A percentile compares a stretch with the other conserved stretches of the same genome.
These are phyloP conservation scores for Dujonia santamariae DNA, from an alignment of 1,139 yeast species.

Conservation along the genomic window DNA sequence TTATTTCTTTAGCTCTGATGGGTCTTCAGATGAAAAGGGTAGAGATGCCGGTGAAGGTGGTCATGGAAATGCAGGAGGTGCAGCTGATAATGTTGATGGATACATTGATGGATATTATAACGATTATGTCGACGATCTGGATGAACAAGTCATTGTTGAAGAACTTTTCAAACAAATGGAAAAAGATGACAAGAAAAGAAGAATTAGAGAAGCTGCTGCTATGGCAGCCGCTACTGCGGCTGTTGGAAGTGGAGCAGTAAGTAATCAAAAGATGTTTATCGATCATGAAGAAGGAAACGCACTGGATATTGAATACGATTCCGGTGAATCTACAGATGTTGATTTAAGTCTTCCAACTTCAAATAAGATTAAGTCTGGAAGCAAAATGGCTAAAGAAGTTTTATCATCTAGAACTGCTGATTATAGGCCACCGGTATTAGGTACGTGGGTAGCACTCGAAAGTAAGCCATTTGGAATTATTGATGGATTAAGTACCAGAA, in stretches of 20 bases:
- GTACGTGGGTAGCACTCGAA: constrained; percentile 83
- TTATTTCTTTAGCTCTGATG: constrained; percentile 49
- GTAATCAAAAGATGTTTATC: too few relatives aligned
- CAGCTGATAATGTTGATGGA: not conserved
- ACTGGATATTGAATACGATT: constrained; percentile 33
- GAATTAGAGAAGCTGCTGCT: constrained; percentile 6
- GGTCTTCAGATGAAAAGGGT: constrained; percentile 26
- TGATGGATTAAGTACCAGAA: constrained; percentile 87
- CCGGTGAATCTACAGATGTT: constrained; percentile 90
- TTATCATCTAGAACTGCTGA: constrained; percentile 81
- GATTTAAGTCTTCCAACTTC: constrained; percentile 74
- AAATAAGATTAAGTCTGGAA: constrained; percentile 53
- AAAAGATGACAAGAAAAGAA: constrained; percentile 9
- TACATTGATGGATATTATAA: not conserved
- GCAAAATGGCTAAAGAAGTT: constrained; percentile 83
- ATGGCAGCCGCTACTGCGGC: constrained; percentile 8
- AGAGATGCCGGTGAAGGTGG: constrained; percentile 31
- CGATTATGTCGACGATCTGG: constrained; percentile 7
- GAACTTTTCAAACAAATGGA: constrained; percentile 9
- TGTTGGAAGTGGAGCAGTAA: constrained; percentile 4
- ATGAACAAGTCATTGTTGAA: constrained; percentile 9
- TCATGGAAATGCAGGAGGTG: constrained; percentile 21
- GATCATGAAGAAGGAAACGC: constrained; percentile 1
- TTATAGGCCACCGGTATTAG: constrained; percentile 86
- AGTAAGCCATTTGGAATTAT: constrained; percentile 88